Evolutionary conservation across 2,329 filamentous ascomycete genomes (phyloP).

Genomic region (Claviceps spartinae): DNA sequence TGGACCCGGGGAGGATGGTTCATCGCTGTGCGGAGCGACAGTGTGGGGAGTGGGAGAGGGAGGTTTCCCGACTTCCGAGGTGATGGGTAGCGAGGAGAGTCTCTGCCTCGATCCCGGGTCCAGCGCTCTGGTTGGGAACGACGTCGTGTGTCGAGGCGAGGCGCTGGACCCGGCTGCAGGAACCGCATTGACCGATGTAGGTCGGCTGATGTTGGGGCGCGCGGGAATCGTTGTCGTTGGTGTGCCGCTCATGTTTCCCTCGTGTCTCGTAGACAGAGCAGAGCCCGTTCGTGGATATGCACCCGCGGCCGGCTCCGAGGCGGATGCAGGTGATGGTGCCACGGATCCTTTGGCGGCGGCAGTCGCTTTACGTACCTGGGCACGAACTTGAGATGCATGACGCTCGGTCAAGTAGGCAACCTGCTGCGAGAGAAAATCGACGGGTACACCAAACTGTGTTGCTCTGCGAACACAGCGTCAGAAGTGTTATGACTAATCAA

Average conservation of each 20-base stretch:
- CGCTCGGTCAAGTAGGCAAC: slow-evolving; percentile 88
- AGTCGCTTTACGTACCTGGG: slow-evolving; percentile 70
- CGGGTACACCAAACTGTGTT: slow-evolving; percentile 65
- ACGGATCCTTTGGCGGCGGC: slow-evolving; percentile 42
- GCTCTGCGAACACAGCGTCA: slow-evolving; percentile 36
- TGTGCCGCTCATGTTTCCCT: slow-evolving; percentile 29
- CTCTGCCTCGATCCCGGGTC: slow-evolving; percentile 23
- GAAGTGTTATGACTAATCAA: slow-evolving; percentile 5
- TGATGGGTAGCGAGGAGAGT: slow-evolving; percentile 32
- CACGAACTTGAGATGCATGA: slow-evolving; percentile 78
- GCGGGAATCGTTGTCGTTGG: slow-evolving; percentile 28
- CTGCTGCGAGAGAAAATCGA: slow-evolving; percentile 83
- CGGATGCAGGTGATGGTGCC: slow-evolving; percentile 43
- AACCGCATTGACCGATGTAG: slow-evolving; percentile 33
- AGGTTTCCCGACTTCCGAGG: slow-evolving; percentile 13
- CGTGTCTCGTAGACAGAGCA: slow-evolving; percentile 40
- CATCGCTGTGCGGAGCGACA: slow-evolving; percentile 9
- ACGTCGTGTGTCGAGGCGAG: slow-evolving; percentile 9
- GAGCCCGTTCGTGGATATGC: slow-evolving; percentile 33
- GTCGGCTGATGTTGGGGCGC: slow-evolving; percentile 33
- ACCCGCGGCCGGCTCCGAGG: slow-evolving; percentile 28
- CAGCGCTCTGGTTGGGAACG: slow-evolving; percentile 11
- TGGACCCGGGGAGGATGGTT: slow-evolving; percentile 20
- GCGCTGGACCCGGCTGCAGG: slow-evolving; percentile 23
- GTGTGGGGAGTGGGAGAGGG: slow-evolving; percentile 12